Conservation (phyloP, 306 rosid species). For the Rosa chinensis region DNA sequence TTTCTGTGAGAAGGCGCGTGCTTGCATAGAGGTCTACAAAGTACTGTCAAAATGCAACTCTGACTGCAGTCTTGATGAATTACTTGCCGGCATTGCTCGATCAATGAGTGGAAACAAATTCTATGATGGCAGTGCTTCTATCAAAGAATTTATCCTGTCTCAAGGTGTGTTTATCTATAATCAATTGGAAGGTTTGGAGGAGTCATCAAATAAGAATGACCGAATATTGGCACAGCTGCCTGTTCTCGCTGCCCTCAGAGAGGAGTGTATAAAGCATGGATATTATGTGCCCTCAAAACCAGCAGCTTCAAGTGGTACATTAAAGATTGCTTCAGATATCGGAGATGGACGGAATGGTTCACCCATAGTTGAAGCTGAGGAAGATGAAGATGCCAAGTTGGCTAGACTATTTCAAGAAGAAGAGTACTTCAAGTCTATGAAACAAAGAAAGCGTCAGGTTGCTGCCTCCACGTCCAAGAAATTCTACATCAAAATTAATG, state of each 20-base stretch:
- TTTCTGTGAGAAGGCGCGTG: slow-evolving; percentile 73
- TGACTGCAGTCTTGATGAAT: slow-evolving; percentile 67
- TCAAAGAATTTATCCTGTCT: slow-evolving; percentile 67
- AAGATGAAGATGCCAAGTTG: slow-evolving; percentile 71
- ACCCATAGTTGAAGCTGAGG: slow-evolving; percentile 32
- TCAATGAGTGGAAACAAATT: slow-evolving; percentile 65
- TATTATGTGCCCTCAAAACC: slow-evolving; percentile 34
- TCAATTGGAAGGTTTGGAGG: slow-evolving; percentile 80
- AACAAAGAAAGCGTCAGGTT: slow-evolving; percentile 57
- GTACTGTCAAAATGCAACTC: slow-evolving; percentile 63
- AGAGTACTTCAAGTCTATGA: slow-evolving; percentile 71
- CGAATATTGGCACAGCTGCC: slow-evolving; percentile 54
- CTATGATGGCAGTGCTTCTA: slow-evolving; percentile 62
- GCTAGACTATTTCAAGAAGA: slow-evolving; percentile 90
- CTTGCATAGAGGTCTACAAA: slow-evolving; percentile 74
- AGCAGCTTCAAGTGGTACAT: slow-evolving; percentile 37
- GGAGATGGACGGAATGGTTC: slow-evolving; percentile 36
- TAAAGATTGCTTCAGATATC: slow-evolving; percentile 50
- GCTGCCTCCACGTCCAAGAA: slow-evolving; percentile 38
- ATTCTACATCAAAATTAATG: slow-evolving; percentile 84
- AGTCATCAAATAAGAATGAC: slow-evolving; percentile 59
- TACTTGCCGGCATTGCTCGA: slow-evolving; percentile 85
- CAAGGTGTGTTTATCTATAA: slow-evolving; percentile 85
- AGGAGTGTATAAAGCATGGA: slow-evolving; percentile 52
- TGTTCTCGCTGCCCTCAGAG: slow-evolving; percentile 67